phyloP scores from a whole-genome alignment of 768 basidiomycete species.

The Galerina sulciceps region DNA sequence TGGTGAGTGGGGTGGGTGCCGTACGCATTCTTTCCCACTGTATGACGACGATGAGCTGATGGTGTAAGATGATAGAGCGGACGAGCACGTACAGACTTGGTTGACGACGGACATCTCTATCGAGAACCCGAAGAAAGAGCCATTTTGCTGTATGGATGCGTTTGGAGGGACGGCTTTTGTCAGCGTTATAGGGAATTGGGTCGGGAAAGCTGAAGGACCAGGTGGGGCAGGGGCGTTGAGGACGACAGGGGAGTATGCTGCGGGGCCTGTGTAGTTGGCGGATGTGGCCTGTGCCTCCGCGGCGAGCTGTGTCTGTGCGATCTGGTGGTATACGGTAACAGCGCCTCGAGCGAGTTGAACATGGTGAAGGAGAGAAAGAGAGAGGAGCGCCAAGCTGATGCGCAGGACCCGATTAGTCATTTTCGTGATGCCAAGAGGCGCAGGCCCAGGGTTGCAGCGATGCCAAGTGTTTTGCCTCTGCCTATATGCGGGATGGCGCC shows the following conservation, averaged over 20 bases:
- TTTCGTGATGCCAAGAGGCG: too few relatives aligned
- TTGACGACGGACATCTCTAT: constrained; percentile 68
- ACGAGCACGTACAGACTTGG: constrained; percentile 50
- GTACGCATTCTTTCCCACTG: constrained; percentile 56
- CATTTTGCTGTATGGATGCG: constrained; percentile 40
- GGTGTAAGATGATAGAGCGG: not conserved
- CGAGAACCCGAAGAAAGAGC: constrained; percentile 57
- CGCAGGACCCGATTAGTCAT: too few relatives aligned
- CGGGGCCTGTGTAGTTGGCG: constrained; percentile 50
- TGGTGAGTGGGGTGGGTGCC: constrained; percentile 6
- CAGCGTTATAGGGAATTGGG: constrained; percentile 50
- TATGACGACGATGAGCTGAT: not conserved
- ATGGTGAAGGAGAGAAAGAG: too few relatives aligned
- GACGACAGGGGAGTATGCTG: constrained; percentile 57
- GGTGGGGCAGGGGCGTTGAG: constrained; percentile 59
- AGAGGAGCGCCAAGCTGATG: too few relatives aligned
- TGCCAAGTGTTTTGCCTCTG: too few relatives aligned
- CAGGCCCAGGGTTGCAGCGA: too few relatives aligned
- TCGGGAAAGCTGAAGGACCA: constrained; percentile 40
- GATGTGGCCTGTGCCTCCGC: constrained; percentile 31
- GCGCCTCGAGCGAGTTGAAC: not conserved
- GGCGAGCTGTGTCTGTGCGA: constrained; percentile 30
- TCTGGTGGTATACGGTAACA: constrained; percentile 42
- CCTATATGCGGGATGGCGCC: too few relatives aligned
- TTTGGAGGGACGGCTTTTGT: constrained; percentile 35